Conservation (phyloP, 257 asterid genomes). For the Plectranthus barbatus region DNA sequence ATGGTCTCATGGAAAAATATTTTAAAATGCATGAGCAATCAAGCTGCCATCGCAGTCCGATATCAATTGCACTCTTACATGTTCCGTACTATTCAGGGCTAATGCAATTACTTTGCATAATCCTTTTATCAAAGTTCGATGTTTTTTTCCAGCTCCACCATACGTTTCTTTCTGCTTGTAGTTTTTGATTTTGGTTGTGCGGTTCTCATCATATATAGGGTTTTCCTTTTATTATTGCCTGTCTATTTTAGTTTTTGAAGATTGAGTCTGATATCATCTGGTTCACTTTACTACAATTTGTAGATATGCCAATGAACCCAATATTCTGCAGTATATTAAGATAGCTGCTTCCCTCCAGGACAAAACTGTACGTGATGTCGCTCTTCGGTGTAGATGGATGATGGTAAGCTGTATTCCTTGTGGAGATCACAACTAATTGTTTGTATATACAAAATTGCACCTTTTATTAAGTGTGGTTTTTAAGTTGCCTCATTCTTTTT, state of each 20-base stretch:
- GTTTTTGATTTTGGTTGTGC: background rate
- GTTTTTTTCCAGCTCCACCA: background rate
- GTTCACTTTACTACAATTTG: constrained; percentile 14
- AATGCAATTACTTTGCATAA: background rate
- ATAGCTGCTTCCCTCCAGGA: constrained; percentile 72
- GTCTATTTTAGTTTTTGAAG: background rate
- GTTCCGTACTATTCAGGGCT: background rate
- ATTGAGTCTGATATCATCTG: constrained; percentile 4
- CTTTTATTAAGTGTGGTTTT: background rate
- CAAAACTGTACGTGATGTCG: constrained; percentile 86
- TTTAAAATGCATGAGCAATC: background rate
- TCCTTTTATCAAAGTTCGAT: background rate
- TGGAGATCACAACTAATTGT: background rate
- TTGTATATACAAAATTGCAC: too few species aligned
- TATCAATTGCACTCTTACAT: background rate
- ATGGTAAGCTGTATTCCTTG: constrained; percentile 41
- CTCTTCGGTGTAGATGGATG: constrained; percentile 93
- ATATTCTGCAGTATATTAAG: constrained; percentile 64
- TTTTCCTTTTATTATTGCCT: background rate
- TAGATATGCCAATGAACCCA: constrained; percentile 67
- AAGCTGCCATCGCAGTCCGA: background rate
- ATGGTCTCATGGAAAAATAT: background rate
- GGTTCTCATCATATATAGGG: background rate
- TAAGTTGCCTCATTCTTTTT: background rate
- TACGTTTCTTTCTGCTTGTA: background rate